These are phyloP conservation scores for Persicaria tinctoria DNA, from an alignment of 148 eudicot genomes.

Conservation along the genomic window DNA sequence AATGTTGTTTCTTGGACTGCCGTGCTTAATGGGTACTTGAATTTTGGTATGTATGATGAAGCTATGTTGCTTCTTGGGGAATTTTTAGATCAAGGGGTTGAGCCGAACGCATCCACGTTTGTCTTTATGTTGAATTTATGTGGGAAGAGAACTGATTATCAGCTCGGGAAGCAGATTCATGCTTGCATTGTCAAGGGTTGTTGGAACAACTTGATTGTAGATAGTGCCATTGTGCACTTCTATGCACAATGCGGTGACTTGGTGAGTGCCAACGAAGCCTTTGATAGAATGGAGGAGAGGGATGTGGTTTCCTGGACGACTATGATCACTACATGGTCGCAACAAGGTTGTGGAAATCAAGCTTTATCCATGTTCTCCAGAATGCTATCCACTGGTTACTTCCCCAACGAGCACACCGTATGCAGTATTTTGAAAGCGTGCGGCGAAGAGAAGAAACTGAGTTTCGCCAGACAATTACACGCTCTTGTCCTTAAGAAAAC, in stretches of 20 bases:
- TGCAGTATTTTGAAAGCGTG: conserved; percentile 74
- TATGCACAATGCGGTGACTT: conserved; percentile 69
- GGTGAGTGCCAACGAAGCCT: conserved; percentile 38
- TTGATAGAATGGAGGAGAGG: conserved; percentile 47
- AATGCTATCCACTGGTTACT: conserved; percentile 48
- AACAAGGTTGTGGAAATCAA: conserved; percentile 40
- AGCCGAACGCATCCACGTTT: conserved; percentile 47
- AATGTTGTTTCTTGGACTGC: conserved; percentile 86
- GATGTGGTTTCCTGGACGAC: conserved; percentile 91
- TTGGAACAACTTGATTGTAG: conserved; percentile 41
- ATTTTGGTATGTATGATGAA: conserved; percentile 39
- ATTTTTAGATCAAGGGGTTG: conserved; percentile 33
- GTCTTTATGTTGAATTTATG: conserved; percentile 63
- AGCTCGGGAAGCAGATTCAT: conserved; percentile 67
- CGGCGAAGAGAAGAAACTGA: conserved; percentile 60
- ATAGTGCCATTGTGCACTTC: conserved; percentile 46
- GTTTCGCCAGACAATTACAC: conserved; percentile 71
- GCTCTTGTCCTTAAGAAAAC: conserved; percentile 50
- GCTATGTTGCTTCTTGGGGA: conserved; percentile 37
- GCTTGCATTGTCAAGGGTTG: conserved; percentile 47
- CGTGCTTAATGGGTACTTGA: conserved; percentile 67
- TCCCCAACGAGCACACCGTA: conserved; percentile 67
- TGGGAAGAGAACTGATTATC: conserved; percentile 42
- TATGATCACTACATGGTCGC: conserved; percentile 66
- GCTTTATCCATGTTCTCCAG: conserved; percentile 40